A percentile compares a stretch with the other conserved stretches of the same genome.
Evolutionary conservation across 2,329 filamentous ascomycete species (phyloP).

Genomic region (Aspergillus brasiliensis): DNA sequence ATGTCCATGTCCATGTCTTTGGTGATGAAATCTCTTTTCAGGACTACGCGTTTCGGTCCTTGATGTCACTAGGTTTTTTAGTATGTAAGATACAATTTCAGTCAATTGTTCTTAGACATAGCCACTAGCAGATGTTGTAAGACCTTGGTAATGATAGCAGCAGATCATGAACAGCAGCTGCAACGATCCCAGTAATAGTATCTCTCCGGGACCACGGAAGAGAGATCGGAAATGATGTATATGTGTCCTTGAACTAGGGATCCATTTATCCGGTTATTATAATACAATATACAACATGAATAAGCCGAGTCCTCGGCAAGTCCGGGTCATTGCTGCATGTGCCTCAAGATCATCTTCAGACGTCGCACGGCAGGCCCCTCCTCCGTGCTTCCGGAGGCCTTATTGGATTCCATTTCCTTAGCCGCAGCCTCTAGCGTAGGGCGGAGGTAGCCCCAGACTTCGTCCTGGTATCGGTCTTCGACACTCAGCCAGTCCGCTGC

Average conservation of each 20-base stretch:
- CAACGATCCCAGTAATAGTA: background rate
- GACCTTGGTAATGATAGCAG: background rate
- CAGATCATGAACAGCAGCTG: background rate
- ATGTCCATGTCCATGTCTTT: conserved; percentile 13
- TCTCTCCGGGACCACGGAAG: background rate
- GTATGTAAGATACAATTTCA: conserved; percentile 25
- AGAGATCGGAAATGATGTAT: background rate
- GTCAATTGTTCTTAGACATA: background rate
- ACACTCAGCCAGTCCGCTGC: conserved; percentile 37
- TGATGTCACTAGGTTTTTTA: conserved; percentile 12
- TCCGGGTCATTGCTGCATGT: conserved; percentile 33
- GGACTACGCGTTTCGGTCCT: conserved; percentile 8
- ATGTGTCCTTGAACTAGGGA: background rate
- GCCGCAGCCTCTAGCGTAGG: conserved; percentile 60
- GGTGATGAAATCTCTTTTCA: conserved; percentile 14
- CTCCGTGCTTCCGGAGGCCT: conserved; percentile 17
- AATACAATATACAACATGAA: background rate
- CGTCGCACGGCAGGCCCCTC: conserved; percentile 42
- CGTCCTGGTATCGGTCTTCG: conserved; percentile 51
- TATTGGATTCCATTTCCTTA: conserved; percentile 54
- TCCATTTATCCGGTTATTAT: background rate
- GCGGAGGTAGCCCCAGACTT: conserved; percentile 68
- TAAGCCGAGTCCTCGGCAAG: background rate
- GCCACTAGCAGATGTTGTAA: too few relatives aligned
- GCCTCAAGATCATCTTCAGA: conserved; percentile 43